phyloP scores from a whole-genome alignment of 306 rosid species.

The Dryas drummondii region DNA sequence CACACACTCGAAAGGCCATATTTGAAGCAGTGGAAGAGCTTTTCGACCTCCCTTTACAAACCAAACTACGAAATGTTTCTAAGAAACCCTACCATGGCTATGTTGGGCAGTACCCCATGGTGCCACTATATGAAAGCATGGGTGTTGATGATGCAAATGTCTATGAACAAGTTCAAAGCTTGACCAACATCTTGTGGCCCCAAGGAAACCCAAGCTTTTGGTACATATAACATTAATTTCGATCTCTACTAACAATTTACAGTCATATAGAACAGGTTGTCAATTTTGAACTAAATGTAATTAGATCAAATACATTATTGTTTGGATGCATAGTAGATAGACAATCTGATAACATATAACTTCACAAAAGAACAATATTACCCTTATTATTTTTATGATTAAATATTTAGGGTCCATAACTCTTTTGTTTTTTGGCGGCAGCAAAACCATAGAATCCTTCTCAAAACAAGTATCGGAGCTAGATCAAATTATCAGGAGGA shows the following conservation, averaged over 20 bases:
- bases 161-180: constrained; percentile 39
- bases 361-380: not conserved
- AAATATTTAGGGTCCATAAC: not conserved
- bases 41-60: constrained; percentile 67
- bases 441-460: constrained; percentile 53
- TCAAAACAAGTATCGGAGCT: constrained; percentile 48
- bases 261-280: too few species aligned
- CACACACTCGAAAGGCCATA: constrained; percentile 37
- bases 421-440: constrained; percentile 15
- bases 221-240: constrained; percentile 16
- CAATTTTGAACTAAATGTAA: too few species aligned
- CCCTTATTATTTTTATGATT: not conserved
- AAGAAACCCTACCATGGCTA: constrained; percentile 66
- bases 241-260: not conserved
- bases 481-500: constrained; percentile 62
- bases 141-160: constrained; percentile 53
- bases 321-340: too few species aligned
- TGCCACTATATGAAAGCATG: constrained; percentile 66
- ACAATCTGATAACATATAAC: too few species aligned
- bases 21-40: constrained; percentile 44
- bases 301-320: too few species aligned
- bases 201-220: constrained; percentile 57
- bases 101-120: constrained; percentile 56
- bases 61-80: constrained; percentile 52
- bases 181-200: constrained; percentile 49